Conservation (phyloP, 306 rosid genomes). For the Abrus precatorius region DNA sequence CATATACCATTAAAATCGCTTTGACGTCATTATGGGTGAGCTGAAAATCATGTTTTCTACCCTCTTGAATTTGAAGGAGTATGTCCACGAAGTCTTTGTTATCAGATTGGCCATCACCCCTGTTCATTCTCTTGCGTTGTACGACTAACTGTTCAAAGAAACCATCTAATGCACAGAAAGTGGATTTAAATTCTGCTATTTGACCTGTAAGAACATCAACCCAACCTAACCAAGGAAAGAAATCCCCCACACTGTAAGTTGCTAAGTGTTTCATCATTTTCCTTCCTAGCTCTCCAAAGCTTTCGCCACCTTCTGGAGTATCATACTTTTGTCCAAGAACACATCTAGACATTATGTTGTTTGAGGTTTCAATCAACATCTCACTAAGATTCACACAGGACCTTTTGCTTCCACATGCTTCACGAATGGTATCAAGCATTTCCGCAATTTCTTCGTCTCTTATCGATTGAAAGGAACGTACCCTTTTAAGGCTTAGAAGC, state of each 20-base stretch:
- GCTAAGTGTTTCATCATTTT: neutral
- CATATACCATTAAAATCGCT: constrained; percentile 36
- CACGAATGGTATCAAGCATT: neutral
- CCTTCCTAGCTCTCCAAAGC: constrained; percentile 32
- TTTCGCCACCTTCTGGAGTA: neutral
- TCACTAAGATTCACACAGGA: constrained; percentile 42
- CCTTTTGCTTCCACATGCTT: neutral
- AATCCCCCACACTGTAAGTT: constrained; percentile 52
- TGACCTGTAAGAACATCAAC: constrained; percentile 52
- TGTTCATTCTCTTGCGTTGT: constrained; percentile 19
- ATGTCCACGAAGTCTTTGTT: constrained; percentile 48
- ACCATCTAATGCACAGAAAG: constrained; percentile 25
- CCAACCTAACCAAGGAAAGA: constrained; percentile 56
- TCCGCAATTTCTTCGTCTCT: constrained; percentile 40
- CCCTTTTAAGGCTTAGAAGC: constrained; percentile 56
- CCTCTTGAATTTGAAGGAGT: constrained; percentile 51
- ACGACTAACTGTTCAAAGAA: constrained; percentile 49
- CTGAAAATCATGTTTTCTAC: constrained; percentile 25
- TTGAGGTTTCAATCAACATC: constrained; percentile 41
- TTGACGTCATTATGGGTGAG: constrained; percentile 42
- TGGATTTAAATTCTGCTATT: constrained; percentile 16
- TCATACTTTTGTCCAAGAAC: constrained; percentile 45
- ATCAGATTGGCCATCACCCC: neutral
- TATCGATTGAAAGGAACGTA: constrained; percentile 34
- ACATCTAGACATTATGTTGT: constrained; percentile 44